Conservation (phyloP, 208 protist species). For the Trypanosomatidae sp. region DNA sequence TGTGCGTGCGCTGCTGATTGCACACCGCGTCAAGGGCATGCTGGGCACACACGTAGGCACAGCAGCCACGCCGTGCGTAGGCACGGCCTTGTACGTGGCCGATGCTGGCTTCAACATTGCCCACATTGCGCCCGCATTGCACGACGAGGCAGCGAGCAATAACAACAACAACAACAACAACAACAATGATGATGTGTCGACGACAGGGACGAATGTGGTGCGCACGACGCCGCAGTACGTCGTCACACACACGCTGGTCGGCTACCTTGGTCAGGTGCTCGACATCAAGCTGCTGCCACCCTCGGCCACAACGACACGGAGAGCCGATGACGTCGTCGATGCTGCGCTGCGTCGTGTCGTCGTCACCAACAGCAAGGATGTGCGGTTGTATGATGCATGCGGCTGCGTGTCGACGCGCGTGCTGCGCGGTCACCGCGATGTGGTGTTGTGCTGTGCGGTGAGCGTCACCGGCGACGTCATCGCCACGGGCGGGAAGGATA, state of each 20-base stretch:
- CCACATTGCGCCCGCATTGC: conserved; percentile 8
- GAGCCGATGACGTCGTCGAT: too few relatives aligned
- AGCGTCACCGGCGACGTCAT: conserved; percentile 45
- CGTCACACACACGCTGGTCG: conserved; percentile 29
- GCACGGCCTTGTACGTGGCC: conserved; percentile 28
- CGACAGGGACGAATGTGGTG: not conserved
- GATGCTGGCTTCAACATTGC: conserved; percentile 72
- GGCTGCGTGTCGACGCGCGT: conserved; percentile 43
- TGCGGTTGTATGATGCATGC: conserved; percentile 41
- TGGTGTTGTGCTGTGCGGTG: conserved; percentile 73
- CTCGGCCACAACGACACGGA: not conserved
- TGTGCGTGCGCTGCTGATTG: conserved; percentile 41
- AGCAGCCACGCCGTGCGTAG: not conserved
- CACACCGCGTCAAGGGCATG: conserved; percentile 29
- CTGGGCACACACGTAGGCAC: conserved; percentile 1
- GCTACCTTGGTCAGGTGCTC: conserved; percentile 80
- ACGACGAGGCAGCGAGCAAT: not conserved
- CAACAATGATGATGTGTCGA: not conserved
- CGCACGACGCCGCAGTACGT: conserved; percentile 12
- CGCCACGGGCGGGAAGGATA: conserved; percentile 78
- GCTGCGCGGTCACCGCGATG: conserved; percentile 71
- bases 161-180: not conserved
- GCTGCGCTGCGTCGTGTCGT: conserved; percentile 31
- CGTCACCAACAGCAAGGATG: conserved; percentile 81
- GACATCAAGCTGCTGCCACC: conserved; percentile 59